Conservation (phyloP, 2,329 filamentous ascomycete species). For the Penicillium sp. region DNA sequence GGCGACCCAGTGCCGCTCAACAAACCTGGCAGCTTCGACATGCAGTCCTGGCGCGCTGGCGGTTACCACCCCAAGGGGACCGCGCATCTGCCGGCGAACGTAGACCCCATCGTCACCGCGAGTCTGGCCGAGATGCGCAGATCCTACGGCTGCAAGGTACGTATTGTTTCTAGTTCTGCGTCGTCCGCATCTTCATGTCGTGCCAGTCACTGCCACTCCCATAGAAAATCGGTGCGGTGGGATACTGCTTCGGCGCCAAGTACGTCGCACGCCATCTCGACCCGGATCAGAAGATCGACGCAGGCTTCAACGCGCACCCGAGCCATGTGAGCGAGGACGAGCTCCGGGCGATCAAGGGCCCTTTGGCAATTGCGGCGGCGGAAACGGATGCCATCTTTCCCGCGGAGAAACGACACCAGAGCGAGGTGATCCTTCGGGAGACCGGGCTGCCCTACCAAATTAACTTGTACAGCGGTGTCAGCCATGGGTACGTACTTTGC, state of each 20-base stretch:
- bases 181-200: neutral
- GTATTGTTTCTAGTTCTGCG: neutral
- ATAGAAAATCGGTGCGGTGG: constrained; percentile 1
- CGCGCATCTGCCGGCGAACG: neutral
- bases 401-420: neutral
- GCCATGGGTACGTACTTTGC: neutral
- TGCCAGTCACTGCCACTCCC: neutral
- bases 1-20: constrained; percentile 1
- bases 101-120: constrained; percentile 1
- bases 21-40: constrained; percentile 1
- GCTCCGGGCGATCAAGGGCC: neutral
- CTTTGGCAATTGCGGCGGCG: constrained; percentile 2
- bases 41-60: constrained; percentile 2
- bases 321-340: neutral
- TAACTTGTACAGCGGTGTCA: constrained; percentile 1
- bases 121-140: neutral
- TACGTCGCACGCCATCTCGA: neutral
- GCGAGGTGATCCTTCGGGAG: constrained; percentile 1
- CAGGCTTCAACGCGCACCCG: constrained; percentile 2
- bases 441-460: constrained; percentile 2
- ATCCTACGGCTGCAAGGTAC: neutral
- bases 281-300: neutral
- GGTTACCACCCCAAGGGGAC: neutral
- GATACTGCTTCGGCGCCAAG: constrained; percentile 6
- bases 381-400: constrained; percentile 2